These are phyloP conservation scores for Arbutus unedo DNA, from an alignment of 148 eudicot species.

Conservation along the genomic window DNA sequence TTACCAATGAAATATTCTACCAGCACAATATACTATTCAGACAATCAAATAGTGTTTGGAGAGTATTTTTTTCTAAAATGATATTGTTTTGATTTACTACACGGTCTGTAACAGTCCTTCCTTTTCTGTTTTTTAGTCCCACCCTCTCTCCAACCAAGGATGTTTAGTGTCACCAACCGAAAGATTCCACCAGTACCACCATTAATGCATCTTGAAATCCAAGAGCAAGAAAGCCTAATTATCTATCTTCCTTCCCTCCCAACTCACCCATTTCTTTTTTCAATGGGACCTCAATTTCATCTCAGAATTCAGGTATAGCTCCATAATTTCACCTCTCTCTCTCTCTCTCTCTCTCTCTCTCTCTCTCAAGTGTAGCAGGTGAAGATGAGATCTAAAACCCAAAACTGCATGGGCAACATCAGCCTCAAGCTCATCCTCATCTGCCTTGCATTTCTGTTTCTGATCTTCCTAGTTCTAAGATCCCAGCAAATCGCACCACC, in stretches of 20 bases:
- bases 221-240: background rate
- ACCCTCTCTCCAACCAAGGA: background rate
- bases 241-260: background rate
- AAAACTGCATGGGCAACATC: conserved; percentile 24
- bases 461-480: conserved; percentile 37
- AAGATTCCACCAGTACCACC: background rate
- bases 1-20: no score
- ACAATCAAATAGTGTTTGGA: no score
- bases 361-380: background rate
- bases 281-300: background rate
- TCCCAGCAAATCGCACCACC: conserved; percentile 20
- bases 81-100: no score
- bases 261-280: background rate
- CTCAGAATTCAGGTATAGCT: background rate
- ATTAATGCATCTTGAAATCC: background rate
- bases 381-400: conserved; percentile 41
- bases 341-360: background rate
- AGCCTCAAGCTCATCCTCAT: conserved; percentile 38
- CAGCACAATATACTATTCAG: no score
- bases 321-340: background rate
- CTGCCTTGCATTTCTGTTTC: conserved; percentile 35
- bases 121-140: background rate
- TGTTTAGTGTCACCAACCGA: background rate
- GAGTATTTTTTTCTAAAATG: no score
- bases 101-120: background rate